Evolutionary conservation across 148 eudicot species (phyloP), one percentile per base, ranked within the genome.

Genomic region (Camellia japonica): DNA sequence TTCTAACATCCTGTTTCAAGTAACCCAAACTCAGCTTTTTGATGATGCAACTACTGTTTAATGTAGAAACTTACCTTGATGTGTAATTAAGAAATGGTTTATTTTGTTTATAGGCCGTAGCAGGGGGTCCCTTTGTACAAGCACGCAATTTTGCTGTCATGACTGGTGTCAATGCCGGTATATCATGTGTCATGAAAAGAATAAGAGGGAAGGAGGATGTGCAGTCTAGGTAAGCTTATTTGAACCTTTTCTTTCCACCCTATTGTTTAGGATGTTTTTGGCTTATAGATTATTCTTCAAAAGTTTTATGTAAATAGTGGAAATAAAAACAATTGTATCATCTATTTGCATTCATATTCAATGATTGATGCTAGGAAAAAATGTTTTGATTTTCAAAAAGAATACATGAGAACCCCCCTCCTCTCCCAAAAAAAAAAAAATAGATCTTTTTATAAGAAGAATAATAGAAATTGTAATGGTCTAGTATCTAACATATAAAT

Each of bases 141-240:
- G 98, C 93, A 18, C 98, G 97, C 68, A 94, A 94, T 81, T 94
- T 94, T 87, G 98, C 98, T 78, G 95, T 94, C n/a, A 91, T 94
- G 98, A 94, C 95, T 4, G 94, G 97, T 81, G 98, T 91, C 76
- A 92, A 94, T 78, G 93, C 95, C 56, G 98, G 98, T 62, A 86
- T 94, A 64, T 85, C 97, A 23, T 23, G 87, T 84, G 93, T 92
- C 66, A 85, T 94, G 93, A 94, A 84, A 86, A 89, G 98, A 89
- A 1, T 92, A 54, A 91, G 90, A 79, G 98, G 98, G 77, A 94
- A 94, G 85, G 98, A 94, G 82, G 98, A 94, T 83, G 94, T 92
- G 66, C 97, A 93, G 59, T 77, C 94, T 64, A 93, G 98, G 98
- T 89, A 81, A 84, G 71, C 75, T 68, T 23, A 5, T 10, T 64